phyloP scores from a whole-genome alignment of 2,329 filamentous ascomycete genomes.

The Akanthomyces lecanii region DNA sequence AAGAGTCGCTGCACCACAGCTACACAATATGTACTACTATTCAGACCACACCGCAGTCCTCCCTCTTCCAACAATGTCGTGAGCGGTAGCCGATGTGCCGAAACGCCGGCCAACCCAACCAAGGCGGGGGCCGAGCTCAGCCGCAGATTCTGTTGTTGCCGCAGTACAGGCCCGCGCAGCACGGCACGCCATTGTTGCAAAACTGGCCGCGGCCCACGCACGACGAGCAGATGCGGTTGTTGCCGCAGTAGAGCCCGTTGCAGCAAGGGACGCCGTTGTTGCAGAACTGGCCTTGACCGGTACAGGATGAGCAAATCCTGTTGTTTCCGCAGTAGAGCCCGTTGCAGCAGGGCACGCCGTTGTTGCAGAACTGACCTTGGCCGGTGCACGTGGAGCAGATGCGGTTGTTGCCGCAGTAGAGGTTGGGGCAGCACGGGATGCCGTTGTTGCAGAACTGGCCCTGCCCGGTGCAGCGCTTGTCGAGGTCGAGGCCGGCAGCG shows the following conservation, averaged over 20 bases:
- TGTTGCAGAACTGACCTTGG: constrained; percentile 11
- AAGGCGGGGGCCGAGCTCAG: neutral
- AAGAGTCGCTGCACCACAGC: neutral
- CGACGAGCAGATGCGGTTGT: neutral
- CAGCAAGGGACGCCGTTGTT: constrained; percentile 9
- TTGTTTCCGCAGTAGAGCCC: neutral
- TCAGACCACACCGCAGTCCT: neutral
- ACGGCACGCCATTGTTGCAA: constrained; percentile 1
- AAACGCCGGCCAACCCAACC: no score
- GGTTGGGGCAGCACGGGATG: constrained; percentile 13
- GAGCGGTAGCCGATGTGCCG: no score
- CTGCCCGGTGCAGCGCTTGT: constrained; percentile 2
- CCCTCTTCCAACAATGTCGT: neutral
- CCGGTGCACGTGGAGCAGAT: neutral
- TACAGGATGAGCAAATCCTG: neutral
- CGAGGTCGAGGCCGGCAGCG: neutral
- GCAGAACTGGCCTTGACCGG: constrained; percentile 1
- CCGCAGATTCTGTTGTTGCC: neutral
- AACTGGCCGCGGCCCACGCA: neutral
- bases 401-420: constrained; percentile 14
- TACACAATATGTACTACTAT: neutral
- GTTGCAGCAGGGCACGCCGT: constrained; percentile 4
- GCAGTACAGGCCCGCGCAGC: neutral
- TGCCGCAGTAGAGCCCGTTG: neutral
- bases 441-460: constrained; percentile 18